phyloP scores from a whole-genome alignment of 2,329 filamentous ascomycete species.

The Aphanocladium album region DNA sequence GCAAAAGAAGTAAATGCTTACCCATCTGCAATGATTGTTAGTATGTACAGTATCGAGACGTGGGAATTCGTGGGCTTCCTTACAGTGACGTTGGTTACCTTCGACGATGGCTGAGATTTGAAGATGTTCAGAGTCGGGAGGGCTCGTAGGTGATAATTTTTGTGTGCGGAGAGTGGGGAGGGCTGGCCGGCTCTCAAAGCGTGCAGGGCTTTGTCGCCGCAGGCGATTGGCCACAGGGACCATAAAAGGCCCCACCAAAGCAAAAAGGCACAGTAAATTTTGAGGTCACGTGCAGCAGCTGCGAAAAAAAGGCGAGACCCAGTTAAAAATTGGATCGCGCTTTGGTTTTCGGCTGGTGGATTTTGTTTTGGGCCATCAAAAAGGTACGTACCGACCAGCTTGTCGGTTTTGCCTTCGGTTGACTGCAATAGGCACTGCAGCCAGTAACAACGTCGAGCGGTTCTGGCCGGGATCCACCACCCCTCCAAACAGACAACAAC shows the following conservation, averaged over 20 bases:
- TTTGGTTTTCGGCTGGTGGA: background rate
- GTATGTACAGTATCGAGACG: constrained; percentile 21
- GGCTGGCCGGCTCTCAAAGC: constrained; percentile 27
- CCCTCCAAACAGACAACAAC: constrained; percentile 9
- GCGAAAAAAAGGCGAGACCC: background rate
- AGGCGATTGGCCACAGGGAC: constrained; percentile 27
- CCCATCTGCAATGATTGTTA: constrained; percentile 51
- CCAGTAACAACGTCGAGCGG: background rate
- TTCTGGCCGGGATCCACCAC: constrained; percentile 5
- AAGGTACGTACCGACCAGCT: constrained; percentile 1
- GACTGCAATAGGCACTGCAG: background rate
- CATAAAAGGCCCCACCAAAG: constrained; percentile 2
- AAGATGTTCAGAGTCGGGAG: constrained; percentile 35
- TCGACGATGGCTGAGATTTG: constrained; percentile 39
- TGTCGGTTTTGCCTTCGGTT: background rate
- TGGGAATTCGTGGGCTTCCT: constrained; percentile 25
- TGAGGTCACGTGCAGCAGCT: background rate
- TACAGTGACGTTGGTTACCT: constrained; percentile 47
- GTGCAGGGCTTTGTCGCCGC: constrained; percentile 33
- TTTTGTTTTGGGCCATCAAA: background rate
- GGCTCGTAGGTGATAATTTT: constrained; percentile 34
- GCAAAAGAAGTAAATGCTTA: constrained; percentile 39
- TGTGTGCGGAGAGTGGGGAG: constrained; percentile 38
- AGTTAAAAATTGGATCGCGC: background rate
- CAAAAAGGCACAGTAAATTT: constrained; percentile 16